Evolutionary conservation across 805 yeast species (phyloP).

Genomic region (Candida vartiovaarae): DNA sequence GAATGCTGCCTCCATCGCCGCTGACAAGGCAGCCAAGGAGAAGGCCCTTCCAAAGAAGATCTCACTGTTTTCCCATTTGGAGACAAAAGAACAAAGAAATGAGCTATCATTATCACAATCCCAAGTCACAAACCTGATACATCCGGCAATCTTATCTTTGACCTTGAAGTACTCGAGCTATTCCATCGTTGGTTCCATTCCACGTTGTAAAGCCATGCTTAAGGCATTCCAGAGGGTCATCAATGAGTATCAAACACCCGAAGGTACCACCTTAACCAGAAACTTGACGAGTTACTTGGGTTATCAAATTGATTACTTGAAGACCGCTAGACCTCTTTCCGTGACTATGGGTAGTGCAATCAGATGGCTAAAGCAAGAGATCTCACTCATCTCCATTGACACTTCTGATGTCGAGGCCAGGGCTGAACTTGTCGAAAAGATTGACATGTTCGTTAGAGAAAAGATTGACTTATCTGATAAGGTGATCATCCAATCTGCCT

Average conservation of each 20-base stretch:
- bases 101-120: constrained; percentile 22
- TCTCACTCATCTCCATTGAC: constrained; percentile 74
- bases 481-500: constrained; percentile 75
- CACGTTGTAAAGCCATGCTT: constrained; percentile 80
- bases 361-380: constrained; percentile 94
- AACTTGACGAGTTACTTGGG: constrained; percentile 82
- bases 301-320: constrained; percentile 87
- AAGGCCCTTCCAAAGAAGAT: constrained; percentile 43
- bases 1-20: constrained; percentile 23
- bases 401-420: constrained; percentile 55
- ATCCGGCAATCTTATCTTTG: constrained; percentile 75
- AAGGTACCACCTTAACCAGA: constrained; percentile 77
- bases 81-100: constrained; percentile 69
- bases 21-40: constrained; percentile 17
- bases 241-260: constrained; percentile 75
- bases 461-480: constrained; percentile 77
- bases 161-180: constrained; percentile 79
- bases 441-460: constrained; percentile 78
- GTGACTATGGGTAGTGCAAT: constrained; percentile 97
- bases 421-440: constrained; percentile 49
- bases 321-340: constrained; percentile 84
- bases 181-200: constrained; percentile 82
- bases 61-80: constrained; percentile 70
- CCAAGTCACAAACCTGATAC: constrained; percentile 43
- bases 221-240: constrained; percentile 78